Percentiles rank a stretch among this genome's conserved stretches.
These are phyloP conservation scores for Coemansia sp. DNA, from an alignment of 371 early-diverging fungal genomes.

Conservation along the genomic window DNA sequence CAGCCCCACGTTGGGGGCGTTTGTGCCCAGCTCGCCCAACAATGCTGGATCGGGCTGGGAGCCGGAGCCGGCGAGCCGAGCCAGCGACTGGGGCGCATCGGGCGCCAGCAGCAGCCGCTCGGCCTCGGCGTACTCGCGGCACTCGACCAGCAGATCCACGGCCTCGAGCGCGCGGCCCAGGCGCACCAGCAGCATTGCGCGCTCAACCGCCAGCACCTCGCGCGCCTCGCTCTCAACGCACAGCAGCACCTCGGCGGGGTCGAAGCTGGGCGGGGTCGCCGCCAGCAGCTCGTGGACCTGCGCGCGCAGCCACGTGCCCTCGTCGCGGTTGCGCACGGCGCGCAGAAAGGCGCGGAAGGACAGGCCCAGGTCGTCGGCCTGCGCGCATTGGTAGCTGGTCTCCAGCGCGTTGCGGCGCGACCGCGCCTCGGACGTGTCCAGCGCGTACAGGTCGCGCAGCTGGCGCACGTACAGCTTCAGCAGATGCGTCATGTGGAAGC, in stretches of 20 bases:
- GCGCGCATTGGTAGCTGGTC: slow-evolving; percentile 23
- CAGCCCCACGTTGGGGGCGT: background rate
- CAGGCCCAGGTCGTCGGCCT: slow-evolving; percentile 36
- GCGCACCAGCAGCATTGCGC: slow-evolving; percentile 34
- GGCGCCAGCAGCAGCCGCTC: slow-evolving; percentile 42
- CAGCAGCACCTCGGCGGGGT: slow-evolving; percentile 20
- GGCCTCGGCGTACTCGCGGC: slow-evolving; percentile 48
- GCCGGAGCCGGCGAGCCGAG: background rate
- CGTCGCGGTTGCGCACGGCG: background rate
- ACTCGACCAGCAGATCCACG: slow-evolving; percentile 21
- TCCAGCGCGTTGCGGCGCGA: slow-evolving; percentile 12
- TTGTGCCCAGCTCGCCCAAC: background rate
- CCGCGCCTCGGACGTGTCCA: background rate
- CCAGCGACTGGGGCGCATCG: slow-evolving; percentile 20
- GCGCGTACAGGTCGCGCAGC: slow-evolving; percentile 19
- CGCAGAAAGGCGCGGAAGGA: slow-evolving; percentile 28
- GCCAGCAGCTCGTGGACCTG: slow-evolving; percentile 7
- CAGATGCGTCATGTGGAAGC: slow-evolving; percentile 46
- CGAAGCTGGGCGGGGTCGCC: slow-evolving; percentile 16
- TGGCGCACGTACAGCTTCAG: slow-evolving; percentile 47
- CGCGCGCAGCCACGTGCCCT: slow-evolving; percentile 3
- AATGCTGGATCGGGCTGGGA: too few relatives aligned
- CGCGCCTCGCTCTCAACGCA: slow-evolving; percentile 24
- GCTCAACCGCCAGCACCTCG: slow-evolving; percentile 22
- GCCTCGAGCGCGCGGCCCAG: slow-evolving; percentile 21